phyloP scores from a whole-genome alignment of 164 flowering plant genomes.

The Aristolochia californica region DNA sequence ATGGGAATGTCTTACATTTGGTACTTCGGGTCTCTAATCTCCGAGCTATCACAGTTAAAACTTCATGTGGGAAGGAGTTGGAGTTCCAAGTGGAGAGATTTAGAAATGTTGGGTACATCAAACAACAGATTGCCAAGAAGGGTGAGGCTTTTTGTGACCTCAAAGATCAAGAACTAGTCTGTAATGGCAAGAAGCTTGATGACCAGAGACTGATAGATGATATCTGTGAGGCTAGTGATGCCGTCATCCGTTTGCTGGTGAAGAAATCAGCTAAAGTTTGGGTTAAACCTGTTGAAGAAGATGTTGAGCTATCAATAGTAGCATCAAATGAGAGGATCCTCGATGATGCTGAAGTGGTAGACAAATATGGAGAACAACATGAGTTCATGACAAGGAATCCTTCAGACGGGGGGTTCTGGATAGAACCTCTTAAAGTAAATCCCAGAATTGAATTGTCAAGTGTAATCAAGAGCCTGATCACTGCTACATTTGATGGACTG shows the following conservation, averaged over 20 bases:
- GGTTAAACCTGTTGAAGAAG: constrained; percentile 36
- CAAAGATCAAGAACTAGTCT: constrained; percentile 42
- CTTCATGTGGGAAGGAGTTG: constrained; percentile 48
- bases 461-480: constrained; percentile 31
- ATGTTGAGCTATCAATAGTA: constrained; percentile 42
- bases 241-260: constrained; percentile 54
- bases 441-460: constrained; percentile 27
- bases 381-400: constrained; percentile 15
- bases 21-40: constrained; percentile 55
- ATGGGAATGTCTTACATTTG: constrained; percentile 58
- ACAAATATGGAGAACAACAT: constrained; percentile 9
- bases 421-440: constrained; percentile 45
- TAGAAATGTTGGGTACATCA: constrained; percentile 49
- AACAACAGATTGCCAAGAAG: constrained; percentile 36
- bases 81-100: constrained; percentile 46
- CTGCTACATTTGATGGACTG: constrained; percentile 45
- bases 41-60: constrained; percentile 39
- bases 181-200: constrained; percentile 46
- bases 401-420: constrained; percentile 21
- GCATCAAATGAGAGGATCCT: constrained; percentile 16
- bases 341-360: constrained; percentile 13
- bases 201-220: constrained; percentile 42
- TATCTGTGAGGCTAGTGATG: constrained; percentile 34
- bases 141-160: constrained; percentile 28
- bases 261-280: constrained; percentile 45